These are phyloP conservation scores for Aureobasidium uvarum DNA, from an alignment of 2,329 filamentous ascomycete species.

Conservation along the genomic window DNA sequence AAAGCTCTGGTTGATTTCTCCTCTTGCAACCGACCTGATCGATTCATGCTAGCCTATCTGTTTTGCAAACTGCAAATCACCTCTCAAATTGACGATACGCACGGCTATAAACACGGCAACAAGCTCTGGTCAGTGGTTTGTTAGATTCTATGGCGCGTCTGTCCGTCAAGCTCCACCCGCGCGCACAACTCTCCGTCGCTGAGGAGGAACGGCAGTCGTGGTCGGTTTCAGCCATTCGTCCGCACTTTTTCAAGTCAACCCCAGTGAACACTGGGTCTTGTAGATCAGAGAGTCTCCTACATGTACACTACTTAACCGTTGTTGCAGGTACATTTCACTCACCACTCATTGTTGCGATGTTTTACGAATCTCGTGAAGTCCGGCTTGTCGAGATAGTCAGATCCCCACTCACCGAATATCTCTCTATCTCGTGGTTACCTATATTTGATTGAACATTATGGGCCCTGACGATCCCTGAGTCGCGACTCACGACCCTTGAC, in stretches of 20 bases:
- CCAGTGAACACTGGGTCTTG: not conserved
- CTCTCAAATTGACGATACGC: not conserved
- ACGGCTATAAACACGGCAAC: not conserved
- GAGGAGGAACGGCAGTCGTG: not conserved
- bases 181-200: not conserved
- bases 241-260: not conserved
- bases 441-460: not conserved
- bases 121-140: constrained; percentile 19
- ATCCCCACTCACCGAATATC: not conserved
- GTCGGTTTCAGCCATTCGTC: not conserved
- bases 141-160: not conserved
- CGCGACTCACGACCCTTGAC: constrained; percentile 14
- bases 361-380: not conserved
- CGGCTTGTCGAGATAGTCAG: not conserved
- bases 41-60: not conserved
- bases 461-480: constrained; percentile 13
- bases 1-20: not conserved
- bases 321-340: too few species aligned
- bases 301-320: not conserved
- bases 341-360: not conserved
- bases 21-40: constrained; percentile 1
- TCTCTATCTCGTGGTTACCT: not conserved
- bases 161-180: not conserved
- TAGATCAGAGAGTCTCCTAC: not conserved
- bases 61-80: not conserved